Evolutionary conservation across 2,329 filamentous ascomycete genomes (phyloP).

Genomic region (Paracoccidioides lutzii): DNA sequence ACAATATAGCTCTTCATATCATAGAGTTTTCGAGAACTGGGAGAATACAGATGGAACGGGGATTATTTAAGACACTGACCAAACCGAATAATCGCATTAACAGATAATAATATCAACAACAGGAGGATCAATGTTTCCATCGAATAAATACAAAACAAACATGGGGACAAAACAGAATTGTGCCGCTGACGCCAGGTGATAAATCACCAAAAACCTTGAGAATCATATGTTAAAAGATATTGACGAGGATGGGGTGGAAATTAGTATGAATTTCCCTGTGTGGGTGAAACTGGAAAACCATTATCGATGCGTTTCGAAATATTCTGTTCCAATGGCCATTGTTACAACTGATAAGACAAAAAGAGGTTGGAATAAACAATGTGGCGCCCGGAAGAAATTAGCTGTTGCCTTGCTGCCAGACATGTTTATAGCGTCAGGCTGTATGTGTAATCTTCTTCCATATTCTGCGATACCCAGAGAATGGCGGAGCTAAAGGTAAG

Average conservation of each 20-base stretch:
- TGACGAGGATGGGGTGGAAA: too few species aligned
- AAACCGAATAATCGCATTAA: background rate
- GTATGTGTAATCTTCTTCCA: slow-evolving; percentile 61
- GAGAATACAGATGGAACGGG: background rate
- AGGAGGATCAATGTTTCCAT: background rate
- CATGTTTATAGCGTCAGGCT: slow-evolving; percentile 48
- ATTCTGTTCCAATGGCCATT: too few species aligned
- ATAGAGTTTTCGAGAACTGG: background rate
- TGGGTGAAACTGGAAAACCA: too few species aligned
- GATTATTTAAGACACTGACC: background rate
- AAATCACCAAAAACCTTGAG: too few species aligned
- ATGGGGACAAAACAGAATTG: too few species aligned
- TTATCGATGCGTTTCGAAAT: too few species aligned
- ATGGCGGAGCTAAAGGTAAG: slow-evolving; percentile 41
- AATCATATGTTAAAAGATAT: too few species aligned
- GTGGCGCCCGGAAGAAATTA: too few species aligned
- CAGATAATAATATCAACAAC: background rate
- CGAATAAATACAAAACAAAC: background rate
- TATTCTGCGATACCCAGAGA: slow-evolving; percentile 59
- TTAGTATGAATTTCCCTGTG: too few species aligned
- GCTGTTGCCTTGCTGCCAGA: background rate
- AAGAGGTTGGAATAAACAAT: too few species aligned
- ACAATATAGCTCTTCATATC: background rate
- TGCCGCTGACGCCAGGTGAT: too few species aligned
- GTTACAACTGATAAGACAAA: too few species aligned